These are phyloP conservation scores for Paraglomus brasilianum DNA, from an alignment of 192 early-diverging fungal genomes.

Conservation along the genomic window DNA sequence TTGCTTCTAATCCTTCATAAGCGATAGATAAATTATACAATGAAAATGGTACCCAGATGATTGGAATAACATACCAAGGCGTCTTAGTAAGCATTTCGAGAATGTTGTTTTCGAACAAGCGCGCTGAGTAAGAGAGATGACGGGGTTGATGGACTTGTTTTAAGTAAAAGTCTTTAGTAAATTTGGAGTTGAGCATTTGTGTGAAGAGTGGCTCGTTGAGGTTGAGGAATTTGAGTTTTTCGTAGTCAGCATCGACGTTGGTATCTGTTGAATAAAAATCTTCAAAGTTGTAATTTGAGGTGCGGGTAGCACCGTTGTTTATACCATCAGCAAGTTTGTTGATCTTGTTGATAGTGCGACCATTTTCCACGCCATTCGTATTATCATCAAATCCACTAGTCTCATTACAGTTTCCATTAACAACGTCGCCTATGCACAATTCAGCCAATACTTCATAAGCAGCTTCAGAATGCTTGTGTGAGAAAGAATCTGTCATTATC, in stretches of 20 bases:
- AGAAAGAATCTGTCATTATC: slow-evolving; percentile 72
- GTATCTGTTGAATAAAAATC: slow-evolving; percentile 50
- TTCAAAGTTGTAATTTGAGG: slow-evolving; percentile 22
- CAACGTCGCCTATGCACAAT: slow-evolving; percentile 69
- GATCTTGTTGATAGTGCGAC: not conserved
- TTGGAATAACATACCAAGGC: slow-evolving; percentile 87
- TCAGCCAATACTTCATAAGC: slow-evolving; percentile 88
- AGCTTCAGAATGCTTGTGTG: slow-evolving; percentile 77
- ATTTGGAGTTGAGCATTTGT: slow-evolving; percentile 75
- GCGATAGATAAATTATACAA: slow-evolving; percentile 47
- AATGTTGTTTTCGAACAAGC: slow-evolving; percentile 76
- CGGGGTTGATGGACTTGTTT: slow-evolving; percentile 90
- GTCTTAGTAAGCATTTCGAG: slow-evolving; percentile 88
- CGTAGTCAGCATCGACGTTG: slow-evolving; percentile 42
- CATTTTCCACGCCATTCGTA: slow-evolving; percentile 5
- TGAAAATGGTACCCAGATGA: slow-evolving; percentile 83
- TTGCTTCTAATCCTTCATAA: slow-evolving; percentile 40
- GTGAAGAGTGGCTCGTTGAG: slow-evolving; percentile 73
- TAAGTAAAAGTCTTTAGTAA: slow-evolving; percentile 80
- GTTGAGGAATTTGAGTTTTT: slow-evolving; percentile 78
- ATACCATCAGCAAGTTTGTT: no score
- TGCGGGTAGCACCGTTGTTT: not conserved
- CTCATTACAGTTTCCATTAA: not conserved
- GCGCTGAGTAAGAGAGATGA: slow-evolving; percentile 72
- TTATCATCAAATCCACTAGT: slow-evolving; percentile 5